These are phyloP conservation scores for Podaxis rugospora DNA, from an alignment of 768 basidiomycete species.

Conservation along the genomic window DNA sequence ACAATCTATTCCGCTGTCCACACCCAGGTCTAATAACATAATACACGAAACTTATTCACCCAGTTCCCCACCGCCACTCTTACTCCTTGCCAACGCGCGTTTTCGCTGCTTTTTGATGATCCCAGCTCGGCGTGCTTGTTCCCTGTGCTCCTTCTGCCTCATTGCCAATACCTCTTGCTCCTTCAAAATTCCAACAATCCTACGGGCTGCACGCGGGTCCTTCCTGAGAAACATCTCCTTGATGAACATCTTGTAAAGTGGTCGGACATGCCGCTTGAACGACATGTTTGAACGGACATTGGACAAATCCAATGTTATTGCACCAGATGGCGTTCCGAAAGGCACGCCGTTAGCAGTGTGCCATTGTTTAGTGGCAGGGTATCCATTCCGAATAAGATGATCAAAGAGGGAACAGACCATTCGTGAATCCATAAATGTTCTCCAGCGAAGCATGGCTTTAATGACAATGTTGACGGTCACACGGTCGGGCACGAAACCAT, in stretches of 20 bases:
- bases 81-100: background rate
- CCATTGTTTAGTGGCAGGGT: conserved; percentile 37
- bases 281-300: conserved; percentile 38
- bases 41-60: background rate
- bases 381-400: conserved; percentile 54
- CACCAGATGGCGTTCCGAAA: conserved; percentile 33
- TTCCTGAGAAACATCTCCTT: conserved; percentile 53
- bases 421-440: conserved; percentile 31
- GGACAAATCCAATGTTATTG: conserved; percentile 27
- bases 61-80: background rate
- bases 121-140: conserved; percentile 26
- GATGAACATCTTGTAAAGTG: conserved; percentile 72
- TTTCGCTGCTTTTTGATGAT: conserved; percentile 25
- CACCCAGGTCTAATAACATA: background rate
- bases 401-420: conserved; percentile 60
- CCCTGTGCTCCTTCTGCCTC: conserved; percentile 26
- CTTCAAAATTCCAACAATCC: conserved; percentile 52
- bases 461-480: conserved; percentile 69
- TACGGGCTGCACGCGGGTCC: conserved; percentile 50
- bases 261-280: conserved; percentile 56
- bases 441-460: conserved; percentile 55
- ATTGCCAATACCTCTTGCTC: conserved; percentile 30
- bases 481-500: conserved; percentile 57
- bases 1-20: background rate
- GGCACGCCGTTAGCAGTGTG: conserved; percentile 30